Base-by-base conservation (phyloP, 306 rosid genomes). In the Lagenaria siceraria region DNA sequence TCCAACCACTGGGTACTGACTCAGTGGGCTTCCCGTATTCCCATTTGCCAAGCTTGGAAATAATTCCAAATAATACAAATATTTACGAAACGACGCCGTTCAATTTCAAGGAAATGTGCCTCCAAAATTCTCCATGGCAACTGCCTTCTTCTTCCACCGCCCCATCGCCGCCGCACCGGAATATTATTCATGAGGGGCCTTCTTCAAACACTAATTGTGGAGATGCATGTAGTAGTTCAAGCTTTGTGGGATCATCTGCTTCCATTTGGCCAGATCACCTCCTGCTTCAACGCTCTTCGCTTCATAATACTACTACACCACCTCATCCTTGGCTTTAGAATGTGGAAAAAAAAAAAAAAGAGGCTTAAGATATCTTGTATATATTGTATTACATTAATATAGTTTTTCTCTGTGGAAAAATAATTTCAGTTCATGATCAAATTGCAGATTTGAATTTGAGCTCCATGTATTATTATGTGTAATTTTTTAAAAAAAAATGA, bases 241-340 rank as follows among this genome's bases (percentile, higher is more conserved):
- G 82, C 84, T 83, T 70, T 17, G 88, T 75, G n/a, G 87, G 81
- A 52, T 78, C 62, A 22, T 77, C 76, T 53, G 42, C 83, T 80
- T 82, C 81, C 4, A 75, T 78, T 51, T 92, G 93, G 93, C 86
- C 91, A 21, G 95, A 88, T 8, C 72, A 31, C 33, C 76, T 89
- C 18, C 48, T 92, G 56, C 79, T 88, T 18, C 89, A 92, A 13
- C 90, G 89, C 76, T 78, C 88, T 54, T 83, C 87, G 53, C 88
- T 87, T 80, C 83, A 65, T 73, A 83, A 82, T 72, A 81, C 84
- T 72, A 81, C 84, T 24, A 54, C 75, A 7, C 46, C 10, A 1
- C 46, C 11, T 33, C 6, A 5, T 33, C 36, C 36, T 33, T 33
- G 36, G 36, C 5, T 33, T 33, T 33, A 33, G 36, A 33, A 1